Conservation (phyloP, 257 asterid genomes). For the Mitragyna speciosa region DNA sequence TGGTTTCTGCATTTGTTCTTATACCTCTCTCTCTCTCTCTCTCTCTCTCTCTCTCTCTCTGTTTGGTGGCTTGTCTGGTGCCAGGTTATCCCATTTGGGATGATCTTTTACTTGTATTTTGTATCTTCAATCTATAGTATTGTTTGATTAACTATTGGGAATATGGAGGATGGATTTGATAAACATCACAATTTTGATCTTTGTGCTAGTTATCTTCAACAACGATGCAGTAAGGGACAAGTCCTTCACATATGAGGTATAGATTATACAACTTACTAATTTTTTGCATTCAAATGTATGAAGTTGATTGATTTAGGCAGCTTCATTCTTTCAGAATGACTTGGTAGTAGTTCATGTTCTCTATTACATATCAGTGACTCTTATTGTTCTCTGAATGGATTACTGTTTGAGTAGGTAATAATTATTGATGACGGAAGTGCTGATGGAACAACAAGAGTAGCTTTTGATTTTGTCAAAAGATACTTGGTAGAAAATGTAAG, state of each 20-base stretch:
- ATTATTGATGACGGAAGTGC: slow-evolving; percentile 94
- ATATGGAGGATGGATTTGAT: slow-evolving; percentile 6
- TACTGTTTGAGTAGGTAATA: slow-evolving; percentile 60
- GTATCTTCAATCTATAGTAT: not conserved
- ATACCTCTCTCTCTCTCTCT: not conserved
- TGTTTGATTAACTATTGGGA: not conserved
- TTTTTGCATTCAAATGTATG: not conserved
- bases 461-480: slow-evolving; percentile 83
- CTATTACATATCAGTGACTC: not conserved
- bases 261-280: not conserved
- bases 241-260: slow-evolving; percentile 88
- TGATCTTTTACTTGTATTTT: not conserved
- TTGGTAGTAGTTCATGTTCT: not conserved
- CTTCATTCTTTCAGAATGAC: not conserved
- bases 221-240: slow-evolving; percentile 70
- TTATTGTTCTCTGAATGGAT: slow-evolving; percentile 6
- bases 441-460: slow-evolving; percentile 82
- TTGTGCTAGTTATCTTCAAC: slow-evolving; percentile 79
- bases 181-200: slow-evolving; percentile 15
- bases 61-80: not conserved
- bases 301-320: not conserved
- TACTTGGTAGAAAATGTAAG: slow-evolving; percentile 80
- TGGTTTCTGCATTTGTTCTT: not conserved
- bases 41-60: not conserved
- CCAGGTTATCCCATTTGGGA: not conserved